These are phyloP conservation scores for Salvia rosmarinus DNA, from an alignment of 257 asterid species.

Conservation along the genomic window DNA sequence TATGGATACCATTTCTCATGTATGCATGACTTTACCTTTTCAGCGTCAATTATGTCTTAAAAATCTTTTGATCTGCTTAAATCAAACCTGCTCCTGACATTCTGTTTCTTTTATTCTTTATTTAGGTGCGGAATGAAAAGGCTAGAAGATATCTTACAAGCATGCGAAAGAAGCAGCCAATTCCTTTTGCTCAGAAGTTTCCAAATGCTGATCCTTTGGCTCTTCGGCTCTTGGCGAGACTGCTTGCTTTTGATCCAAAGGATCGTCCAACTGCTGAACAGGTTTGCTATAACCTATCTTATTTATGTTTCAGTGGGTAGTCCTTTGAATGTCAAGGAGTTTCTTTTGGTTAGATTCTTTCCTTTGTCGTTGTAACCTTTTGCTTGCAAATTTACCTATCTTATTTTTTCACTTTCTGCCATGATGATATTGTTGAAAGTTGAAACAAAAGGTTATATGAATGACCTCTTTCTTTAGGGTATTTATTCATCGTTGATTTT, in stretches of 20 bases:
- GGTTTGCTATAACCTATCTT: slow-evolving; percentile 44
- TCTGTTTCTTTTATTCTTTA: slow-evolving; percentile 25
- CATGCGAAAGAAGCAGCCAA: slow-evolving; percentile 81
- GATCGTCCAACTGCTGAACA: slow-evolving; percentile 89
- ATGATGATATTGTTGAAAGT: not conserved
- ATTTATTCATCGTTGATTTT: slow-evolving; percentile 1
- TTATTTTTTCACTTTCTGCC: not conserved
- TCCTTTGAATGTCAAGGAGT: slow-evolving; percentile 23
- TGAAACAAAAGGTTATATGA: not conserved
- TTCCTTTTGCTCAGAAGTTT: slow-evolving; percentile 69
- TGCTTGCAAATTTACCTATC: not conserved
- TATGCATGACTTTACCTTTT: slow-evolving; percentile 37
- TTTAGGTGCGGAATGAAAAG: slow-evolving; percentile 85
- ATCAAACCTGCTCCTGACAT: slow-evolving; percentile 5
- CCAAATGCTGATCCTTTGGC: slow-evolving; percentile 86
- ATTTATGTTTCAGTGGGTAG: not conserved
- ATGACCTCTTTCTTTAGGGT: not conserved
- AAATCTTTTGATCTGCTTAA: not conserved
- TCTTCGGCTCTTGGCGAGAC: slow-evolving; percentile 65
- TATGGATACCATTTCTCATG: slow-evolving; percentile 75
- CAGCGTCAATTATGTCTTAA: slow-evolving; percentile 1
- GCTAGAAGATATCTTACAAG: slow-evolving; percentile 80
- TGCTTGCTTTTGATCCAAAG: slow-evolving; percentile 88
- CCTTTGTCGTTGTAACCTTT: not conserved
- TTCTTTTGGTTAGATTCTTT: slow-evolving; percentile 18